Conservation (phyloP, 805 yeast genomes). For the Teunomyces lycoperdinae region DNA sequence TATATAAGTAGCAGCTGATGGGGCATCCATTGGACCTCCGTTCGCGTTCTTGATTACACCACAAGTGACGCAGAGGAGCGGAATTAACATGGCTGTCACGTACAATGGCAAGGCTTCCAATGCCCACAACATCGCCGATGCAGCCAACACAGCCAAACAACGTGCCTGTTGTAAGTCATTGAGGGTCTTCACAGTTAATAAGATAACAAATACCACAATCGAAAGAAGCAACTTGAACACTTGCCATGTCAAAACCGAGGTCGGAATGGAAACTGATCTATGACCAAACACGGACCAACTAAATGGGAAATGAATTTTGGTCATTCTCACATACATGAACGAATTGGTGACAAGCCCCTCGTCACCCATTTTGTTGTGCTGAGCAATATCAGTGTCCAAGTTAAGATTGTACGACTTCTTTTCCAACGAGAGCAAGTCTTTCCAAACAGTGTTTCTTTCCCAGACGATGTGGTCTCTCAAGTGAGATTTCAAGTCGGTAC, state of each 20-base stretch:
- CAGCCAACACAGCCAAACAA: slow-evolving; percentile 65
- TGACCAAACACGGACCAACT: slow-evolving; percentile 13
- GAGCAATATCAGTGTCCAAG: slow-evolving; percentile 14
- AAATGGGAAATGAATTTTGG: slow-evolving; percentile 19
- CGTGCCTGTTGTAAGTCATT: slow-evolving; percentile 64
- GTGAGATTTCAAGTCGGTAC: slow-evolving; percentile 46
- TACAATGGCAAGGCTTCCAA: slow-evolving; percentile 50
- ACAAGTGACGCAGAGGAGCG: slow-evolving; percentile 45
- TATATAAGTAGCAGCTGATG: slow-evolving; percentile 74
- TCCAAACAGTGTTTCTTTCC: slow-evolving; percentile 98
- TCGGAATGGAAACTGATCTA: slow-evolving; percentile 37
- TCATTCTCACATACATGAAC: slow-evolving; percentile 20
- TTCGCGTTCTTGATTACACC: slow-evolving; percentile 47
- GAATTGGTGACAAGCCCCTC: slow-evolving; percentile 14
- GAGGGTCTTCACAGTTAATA: slow-evolving; percentile 56
- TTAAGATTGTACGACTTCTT: slow-evolving; percentile 29
- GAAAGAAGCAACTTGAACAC: slow-evolving; percentile 48
- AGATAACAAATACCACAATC: slow-evolving; percentile 49
- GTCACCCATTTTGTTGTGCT: slow-evolving; percentile 24
- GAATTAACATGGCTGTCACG: slow-evolving; percentile 48
- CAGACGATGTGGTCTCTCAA: slow-evolving; percentile 92
- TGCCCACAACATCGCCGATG: slow-evolving; percentile 52
- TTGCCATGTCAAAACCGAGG: slow-evolving; percentile 45
- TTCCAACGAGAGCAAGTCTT: slow-evolving; percentile 82
- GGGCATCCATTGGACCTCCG: slow-evolving; percentile 53